These are phyloP conservation scores for Miscanthus lutarioriparius DNA, from an alignment of 176 grass and related monocot genomes.

Conservation along the genomic window DNA sequence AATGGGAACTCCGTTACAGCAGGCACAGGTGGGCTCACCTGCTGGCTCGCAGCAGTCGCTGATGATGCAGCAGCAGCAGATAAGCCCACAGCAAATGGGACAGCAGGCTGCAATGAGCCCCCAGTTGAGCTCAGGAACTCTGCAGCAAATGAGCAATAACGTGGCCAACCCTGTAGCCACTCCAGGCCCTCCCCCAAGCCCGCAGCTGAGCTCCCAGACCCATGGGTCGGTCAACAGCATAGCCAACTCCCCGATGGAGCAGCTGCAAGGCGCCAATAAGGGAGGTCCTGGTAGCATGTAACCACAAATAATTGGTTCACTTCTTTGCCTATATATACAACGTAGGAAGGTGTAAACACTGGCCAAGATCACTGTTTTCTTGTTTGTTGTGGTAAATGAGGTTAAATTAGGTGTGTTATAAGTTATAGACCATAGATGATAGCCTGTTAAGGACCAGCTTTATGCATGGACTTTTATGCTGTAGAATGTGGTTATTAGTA, in stretches of 20 bases:
- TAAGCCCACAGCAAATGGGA: constrained; percentile 80
- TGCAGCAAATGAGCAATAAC: constrained; percentile 69
- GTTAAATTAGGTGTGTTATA: constrained; percentile 38
- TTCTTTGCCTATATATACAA: constrained; percentile 11
- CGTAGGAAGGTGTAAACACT: constrained; percentile 14
- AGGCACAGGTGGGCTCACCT: constrained; percentile 64
- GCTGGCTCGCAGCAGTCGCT: constrained; percentile 64
- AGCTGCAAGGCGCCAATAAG: constrained; percentile 85
- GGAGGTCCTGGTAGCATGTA: constrained; percentile 55
- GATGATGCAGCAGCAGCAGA: constrained; percentile 68
- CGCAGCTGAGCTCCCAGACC: constrained; percentile 92
- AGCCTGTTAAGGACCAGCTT: not conserved
- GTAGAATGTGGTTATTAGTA: constrained; percentile 42
- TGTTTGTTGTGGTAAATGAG: constrained; percentile 40
- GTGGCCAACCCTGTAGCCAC: constrained; percentile 45
- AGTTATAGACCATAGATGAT: constrained; percentile 35
- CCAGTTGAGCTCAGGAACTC: constrained; percentile 76
- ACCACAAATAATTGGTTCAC: constrained; percentile 22
- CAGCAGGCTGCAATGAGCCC: constrained; percentile 78
- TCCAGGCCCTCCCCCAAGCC: constrained; percentile 71
- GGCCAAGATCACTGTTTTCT: constrained; percentile 13
- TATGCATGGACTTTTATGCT: constrained; percentile 22
- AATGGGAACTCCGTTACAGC: constrained; percentile 67
- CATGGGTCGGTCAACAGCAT: constrained; percentile 87
- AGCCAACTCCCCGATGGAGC: constrained; percentile 93